Base-by-base conservation (phyloP, 2,329 filamentous ascomycete genomes). In the Trichophyton benhamiae region DNA sequence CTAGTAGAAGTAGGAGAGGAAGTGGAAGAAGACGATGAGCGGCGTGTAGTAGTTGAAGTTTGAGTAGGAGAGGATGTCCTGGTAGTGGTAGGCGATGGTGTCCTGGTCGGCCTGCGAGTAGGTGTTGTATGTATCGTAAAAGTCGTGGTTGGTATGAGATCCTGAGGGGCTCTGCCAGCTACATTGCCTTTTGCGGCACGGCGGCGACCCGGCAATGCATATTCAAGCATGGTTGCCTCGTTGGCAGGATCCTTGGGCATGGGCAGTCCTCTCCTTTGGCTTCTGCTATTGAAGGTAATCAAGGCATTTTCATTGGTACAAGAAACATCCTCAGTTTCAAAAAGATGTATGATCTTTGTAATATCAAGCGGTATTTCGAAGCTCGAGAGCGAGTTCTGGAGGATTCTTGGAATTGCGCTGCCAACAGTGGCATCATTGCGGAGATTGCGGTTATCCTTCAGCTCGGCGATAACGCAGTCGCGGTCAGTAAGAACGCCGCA, bases 301-400 rank as follows among this genome's bases (percentile, higher is more conserved):
- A 99, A 80, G 0, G 90, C 87, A 68, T 97, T 97, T 72, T 96
- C 87, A 0, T 86, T 84, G 7, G 84, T 83, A 73, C 94, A 99
- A 60, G 88, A 91, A 15, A 96, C 78, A 65, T 87, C 87, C 36
- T 82, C 83, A 4, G 80, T 76, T 68, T 87, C 92, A 72, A 97
- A 89, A 57, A 90, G 82, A 1, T 86, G 84, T 61, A 96, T 76
- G 59, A 97, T 82, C 6, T 80, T 80, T 0, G 83, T 83, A 3
- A 83, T 80, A 52, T 87, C 83, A 0, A 99, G 81, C 0, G 88
- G 83, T 53, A 99, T 82, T 2, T 85, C 86, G 74, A 89, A 97
- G 66, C 89, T 87, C 22, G 75, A 70, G 63, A 83, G 74, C 0
- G 87, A 83, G 53, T 81, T 79, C 11, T 80, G 73, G 61, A 97